phyloP scores from a whole-genome alignment of 108 stramenopile species.

The Skeletonema tropicum region DNA sequence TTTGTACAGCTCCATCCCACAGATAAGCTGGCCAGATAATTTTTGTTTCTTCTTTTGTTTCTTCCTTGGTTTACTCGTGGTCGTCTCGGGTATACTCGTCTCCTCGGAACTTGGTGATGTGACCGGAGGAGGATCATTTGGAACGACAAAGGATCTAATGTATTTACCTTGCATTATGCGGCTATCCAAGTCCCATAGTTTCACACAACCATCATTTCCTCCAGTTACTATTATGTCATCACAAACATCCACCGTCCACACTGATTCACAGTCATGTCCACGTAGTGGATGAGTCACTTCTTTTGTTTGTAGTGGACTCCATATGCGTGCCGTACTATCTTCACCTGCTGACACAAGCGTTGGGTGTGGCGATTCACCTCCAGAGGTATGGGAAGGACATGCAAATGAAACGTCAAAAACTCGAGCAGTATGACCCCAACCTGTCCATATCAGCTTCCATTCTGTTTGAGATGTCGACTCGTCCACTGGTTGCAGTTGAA shows the following conservation, averaged over 20 bases:
- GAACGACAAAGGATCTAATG: conserved; percentile 15
- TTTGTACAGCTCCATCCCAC: conserved; percentile 61
- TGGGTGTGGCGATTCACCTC: background rate
- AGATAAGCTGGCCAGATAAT: conserved; percentile 47
- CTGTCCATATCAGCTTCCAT: conserved; percentile 58
- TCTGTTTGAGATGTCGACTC: conserved; percentile 4
- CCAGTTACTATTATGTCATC: conserved; percentile 57
- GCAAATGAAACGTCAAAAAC: conserved; percentile 71
- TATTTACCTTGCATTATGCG: conserved; percentile 19
- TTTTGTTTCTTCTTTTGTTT: conserved; percentile 51
- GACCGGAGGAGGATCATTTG: conserved; percentile 12
- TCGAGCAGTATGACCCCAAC: conserved; percentile 78
- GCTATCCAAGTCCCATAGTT: conserved; percentile 47
- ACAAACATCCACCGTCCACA: conserved; percentile 62
- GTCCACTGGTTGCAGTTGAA: background rate
- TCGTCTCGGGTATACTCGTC: background rate
- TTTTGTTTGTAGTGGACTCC: conserved; percentile 52
- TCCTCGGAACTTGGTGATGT: background rate
- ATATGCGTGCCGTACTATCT: conserved; percentile 71
- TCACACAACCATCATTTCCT: conserved; percentile 70
- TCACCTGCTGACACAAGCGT: conserved; percentile 64
- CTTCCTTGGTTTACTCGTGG: background rate
- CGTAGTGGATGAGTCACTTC: conserved; percentile 36
- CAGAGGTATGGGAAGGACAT: background rate
- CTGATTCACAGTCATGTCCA: conserved; percentile 45